Evolutionary conservation across 208 protist genomes (phyloP), one percentile per base, ranked within the genome.

Genomic region (Angomonas deanei): DNA sequence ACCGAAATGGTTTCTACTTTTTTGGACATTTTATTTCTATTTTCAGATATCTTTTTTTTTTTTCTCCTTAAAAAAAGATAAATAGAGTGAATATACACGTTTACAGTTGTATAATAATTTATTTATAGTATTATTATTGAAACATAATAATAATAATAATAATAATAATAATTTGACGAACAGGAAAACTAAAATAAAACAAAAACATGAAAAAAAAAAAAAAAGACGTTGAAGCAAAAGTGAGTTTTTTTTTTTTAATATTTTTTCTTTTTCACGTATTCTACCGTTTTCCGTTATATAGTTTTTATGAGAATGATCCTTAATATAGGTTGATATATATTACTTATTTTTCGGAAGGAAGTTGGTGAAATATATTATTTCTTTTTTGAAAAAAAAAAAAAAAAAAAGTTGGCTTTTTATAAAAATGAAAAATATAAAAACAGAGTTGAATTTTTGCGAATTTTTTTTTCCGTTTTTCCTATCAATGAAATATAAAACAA

Each of bases 171-270:
- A n/a, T 42, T 42, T 42, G 10, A 42, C 34, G 34, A 8, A 42
- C 57, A 46, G 33, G 34, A 31, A 39, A 39, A 42, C 1, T 47
- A 48, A 15, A 57, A 48, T 0, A 21, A 17, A 30, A 26, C 47
- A 30, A 36, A 54, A 54, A 32, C 3, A 66, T n/a, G 19, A 36
- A 66, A 27, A 58, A 8, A 8, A 36, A 57, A 24, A 66, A 47
- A n/a, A 46, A 36, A 31, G 57, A 38, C 23, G 30, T 38, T 31
- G 34, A 59, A 3, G 10, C 42, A 60, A 15, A 64, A 19, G 58
- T 21, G 42, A 63, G 10, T n/a, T 13, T 34, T 15, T 42, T 42
- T 42, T 42, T 42, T 8, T 42, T n/a, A n/a, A n/a, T 42, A 42
- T 42, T 3, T 48, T 42, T 17, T 42, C 26, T 19, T 47, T 19